These are phyloP conservation scores for Trichoderma sp. DNA, from an alignment of 2,329 filamentous ascomycete genomes.

Conservation along the genomic window DNA sequence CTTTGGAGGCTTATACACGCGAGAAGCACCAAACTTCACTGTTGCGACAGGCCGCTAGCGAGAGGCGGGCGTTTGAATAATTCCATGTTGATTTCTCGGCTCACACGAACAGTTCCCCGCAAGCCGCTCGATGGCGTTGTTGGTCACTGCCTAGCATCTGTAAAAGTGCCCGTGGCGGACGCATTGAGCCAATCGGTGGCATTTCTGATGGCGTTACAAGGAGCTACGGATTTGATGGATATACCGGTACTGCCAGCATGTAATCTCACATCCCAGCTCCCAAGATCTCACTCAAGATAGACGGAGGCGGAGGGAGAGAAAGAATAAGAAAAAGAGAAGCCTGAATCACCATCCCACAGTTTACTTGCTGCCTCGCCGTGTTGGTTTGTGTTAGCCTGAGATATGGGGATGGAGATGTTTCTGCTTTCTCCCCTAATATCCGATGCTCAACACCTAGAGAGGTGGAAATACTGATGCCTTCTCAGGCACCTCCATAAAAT, in stretches of 20 bases:
- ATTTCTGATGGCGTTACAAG: slow-evolving; percentile 1
- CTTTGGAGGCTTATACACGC: background rate
- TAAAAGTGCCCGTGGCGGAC: background rate
- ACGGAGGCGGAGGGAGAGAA: background rate
- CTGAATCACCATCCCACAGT: background rate
- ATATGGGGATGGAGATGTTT: background rate
- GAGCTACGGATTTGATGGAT: background rate
- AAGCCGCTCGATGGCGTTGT: background rate
- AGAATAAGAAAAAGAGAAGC: background rate
- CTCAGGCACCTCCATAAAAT: background rate
- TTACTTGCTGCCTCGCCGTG: background rate
- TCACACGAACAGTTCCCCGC: background rate
- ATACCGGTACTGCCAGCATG: background rate
- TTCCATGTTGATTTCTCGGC: background rate
- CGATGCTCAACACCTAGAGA: background rate
- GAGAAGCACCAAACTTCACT: background rate
- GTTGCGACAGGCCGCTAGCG: background rate
- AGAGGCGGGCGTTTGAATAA: background rate
- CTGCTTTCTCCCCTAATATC: background rate
- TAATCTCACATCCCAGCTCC: background rate
- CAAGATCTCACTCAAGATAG: background rate
- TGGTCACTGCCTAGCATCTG: background rate
- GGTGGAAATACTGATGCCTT: background rate
- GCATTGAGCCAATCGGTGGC: background rate
- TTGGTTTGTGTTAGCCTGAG: background rate